phyloP scores from a whole-genome alignment of 495 filamentous ascomycete genomes.

The Penicillium goetzii region DNA sequence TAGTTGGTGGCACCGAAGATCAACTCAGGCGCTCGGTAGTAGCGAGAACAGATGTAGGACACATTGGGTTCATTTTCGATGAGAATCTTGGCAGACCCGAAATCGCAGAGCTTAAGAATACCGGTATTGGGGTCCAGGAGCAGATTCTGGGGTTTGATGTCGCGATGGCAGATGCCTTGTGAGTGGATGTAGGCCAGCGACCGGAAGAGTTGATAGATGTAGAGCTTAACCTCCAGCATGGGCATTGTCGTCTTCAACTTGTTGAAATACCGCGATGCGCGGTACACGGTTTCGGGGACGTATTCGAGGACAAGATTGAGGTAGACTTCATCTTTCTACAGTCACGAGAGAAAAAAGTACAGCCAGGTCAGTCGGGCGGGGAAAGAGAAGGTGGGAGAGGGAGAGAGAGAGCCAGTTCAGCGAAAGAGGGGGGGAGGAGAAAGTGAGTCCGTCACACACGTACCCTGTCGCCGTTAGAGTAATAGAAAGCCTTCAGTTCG shows the following conservation, averaged over 20 bases:
- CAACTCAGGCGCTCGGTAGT: conserved; percentile 96
- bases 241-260: conserved; percentile 99
- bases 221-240: conserved; percentile 96
- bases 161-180: conserved; percentile 97
- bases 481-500: conserved; percentile 98
- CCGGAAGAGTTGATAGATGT: conserved; percentile 99
- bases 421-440: conserved; percentile 10
- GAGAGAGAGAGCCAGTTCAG: conserved; percentile 2
- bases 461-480: conserved; percentile 97
- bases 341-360: conserved; percentile 4
- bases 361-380: conserved; percentile 23
- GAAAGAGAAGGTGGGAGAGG: background rate
- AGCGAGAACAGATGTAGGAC: conserved; percentile 99
- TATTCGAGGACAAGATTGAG: conserved; percentile 98
- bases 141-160: conserved; percentile 99
- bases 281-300: conserved; percentile 97
- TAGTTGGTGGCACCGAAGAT: conserved; percentile 99
- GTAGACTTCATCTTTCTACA: conserved; percentile 97
- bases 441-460: conserved; percentile 45
- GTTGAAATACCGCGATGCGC: conserved; percentile 98
- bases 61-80: conserved; percentile 99
- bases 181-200: conserved; percentile 99
- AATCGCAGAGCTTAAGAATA: conserved; percentile 97
- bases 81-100: conserved; percentile 97
- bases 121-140: conserved; percentile 88